phyloP scores from a whole-genome alignment of 495 filamentous ascomycete genomes.

The Daldinia loculata region DNA sequence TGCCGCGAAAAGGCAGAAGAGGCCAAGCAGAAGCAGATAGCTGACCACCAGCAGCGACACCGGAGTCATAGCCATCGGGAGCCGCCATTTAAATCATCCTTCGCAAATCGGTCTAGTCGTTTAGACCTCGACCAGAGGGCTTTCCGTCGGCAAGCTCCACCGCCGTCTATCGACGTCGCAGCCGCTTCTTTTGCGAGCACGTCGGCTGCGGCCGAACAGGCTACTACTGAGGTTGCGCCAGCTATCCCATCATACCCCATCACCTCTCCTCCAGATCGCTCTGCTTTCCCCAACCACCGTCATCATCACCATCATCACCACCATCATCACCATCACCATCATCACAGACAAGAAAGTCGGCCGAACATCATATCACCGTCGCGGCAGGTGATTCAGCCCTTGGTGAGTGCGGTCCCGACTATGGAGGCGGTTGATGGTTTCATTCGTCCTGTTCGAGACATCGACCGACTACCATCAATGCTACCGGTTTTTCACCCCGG shows the following conservation, averaged over 20 bases:
- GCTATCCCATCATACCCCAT: constrained; percentile 70
- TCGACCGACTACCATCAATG: constrained; percentile 87
- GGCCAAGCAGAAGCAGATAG: constrained; percentile 60
- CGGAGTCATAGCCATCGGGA: constrained; percentile 53
- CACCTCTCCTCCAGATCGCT: constrained; percentile 78
- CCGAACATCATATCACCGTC: constrained; percentile 60
- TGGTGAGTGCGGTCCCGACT: constrained; percentile 72
- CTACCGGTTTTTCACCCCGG: constrained; percentile 74
- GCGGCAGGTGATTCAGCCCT: constrained; percentile 68
- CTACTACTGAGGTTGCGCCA: constrained; percentile 65
- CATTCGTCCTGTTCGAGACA: constrained; percentile 82
- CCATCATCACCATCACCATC: constrained; percentile 69
- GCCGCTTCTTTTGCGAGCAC: constrained; percentile 56
- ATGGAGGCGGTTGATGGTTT: constrained; percentile 82
- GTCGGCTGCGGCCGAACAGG: constrained; percentile 51
- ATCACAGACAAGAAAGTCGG: constrained; percentile 67
- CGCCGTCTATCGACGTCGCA: constrained; percentile 57
- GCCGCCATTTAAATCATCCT: constrained; percentile 55
- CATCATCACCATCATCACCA: constrained; percentile 60
- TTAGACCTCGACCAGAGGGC: constrained; percentile 55
- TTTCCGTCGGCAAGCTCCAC: constrained; percentile 58
- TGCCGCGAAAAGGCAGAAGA: constrained; percentile 84
- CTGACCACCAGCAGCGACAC: constrained; percentile 54
- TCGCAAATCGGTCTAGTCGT: constrained; percentile 59
- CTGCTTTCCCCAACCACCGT: constrained; percentile 63